Base-by-base conservation (phyloP, 805 yeast genomes). In the Osmozyma mogii region DNA sequence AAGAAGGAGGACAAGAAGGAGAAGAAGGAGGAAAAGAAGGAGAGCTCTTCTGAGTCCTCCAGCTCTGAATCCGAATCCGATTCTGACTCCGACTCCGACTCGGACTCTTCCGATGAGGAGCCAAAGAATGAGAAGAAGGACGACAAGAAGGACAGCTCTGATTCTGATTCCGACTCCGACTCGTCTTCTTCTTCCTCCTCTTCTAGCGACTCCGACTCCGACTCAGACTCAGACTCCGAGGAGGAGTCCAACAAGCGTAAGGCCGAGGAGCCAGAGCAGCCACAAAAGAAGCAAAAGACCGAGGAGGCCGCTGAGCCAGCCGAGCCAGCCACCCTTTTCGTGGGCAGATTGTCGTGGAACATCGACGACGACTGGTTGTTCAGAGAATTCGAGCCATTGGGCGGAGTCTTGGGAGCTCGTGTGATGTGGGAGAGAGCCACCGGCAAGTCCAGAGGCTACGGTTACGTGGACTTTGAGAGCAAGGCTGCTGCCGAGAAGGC, bases 281-380 rank as follows among this genome's bases (percentile, higher is more conserved):
- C 36, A n/a, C n/a, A n/a, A n/a, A 81, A 79, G 68, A 75, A 73
- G 57, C 61, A 63, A 42, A 72, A 69, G 65, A 43, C 54, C 30
- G 59, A 58, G 29, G 67, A 61, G 43, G 16, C 18, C 7, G 6
- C 24, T 10, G n/a, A n/a, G 12, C 17, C 32, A 13, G 28, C 25
- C 9, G 37, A 29, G 16, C 80, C 87, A 47, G 83, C 89, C 36
- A 89, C 97, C 37, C 60, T 92, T 43, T 92, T 92, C 51, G 97
- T 88, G 43, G 98, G 98, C 51, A 80, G 97, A 68, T 75, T 92
- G 52, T 87, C 97, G 13, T 92, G 97, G 97, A 82, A 78, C 61
- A 74, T 92, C 51, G 98, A 92, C 53, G 96, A 88, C 56, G 94
- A 79, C 37, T 84, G 95, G 95, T 76, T 92, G 58, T 70, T 70